A percentile compares a stretch with the other conserved stretches of the same genome.
Conservation (phyloP, 1,139 yeast genomes). For the Blastobotrys aristatus region DNA sequence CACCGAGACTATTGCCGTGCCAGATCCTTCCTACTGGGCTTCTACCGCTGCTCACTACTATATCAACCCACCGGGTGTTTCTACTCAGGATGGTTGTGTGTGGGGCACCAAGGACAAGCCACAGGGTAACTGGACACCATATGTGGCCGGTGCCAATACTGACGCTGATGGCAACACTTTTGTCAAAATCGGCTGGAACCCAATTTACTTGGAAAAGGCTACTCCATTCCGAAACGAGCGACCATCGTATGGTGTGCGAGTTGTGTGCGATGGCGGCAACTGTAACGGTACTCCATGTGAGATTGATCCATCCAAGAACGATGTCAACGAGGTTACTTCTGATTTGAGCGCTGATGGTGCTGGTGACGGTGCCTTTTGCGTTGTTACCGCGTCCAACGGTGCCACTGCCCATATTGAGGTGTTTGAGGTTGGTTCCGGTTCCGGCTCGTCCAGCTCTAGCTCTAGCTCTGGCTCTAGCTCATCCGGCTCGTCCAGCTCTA, state of each 20-base stretch:
- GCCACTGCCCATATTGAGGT: conserved; percentile 70
- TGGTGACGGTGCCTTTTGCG: conserved; percentile 74
- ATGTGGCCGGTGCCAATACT: conserved; percentile 85
- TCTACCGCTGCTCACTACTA: conserved; percentile 81
- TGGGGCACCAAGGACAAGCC: conserved; percentile 74
- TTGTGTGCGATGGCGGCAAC: conserved; percentile 62
- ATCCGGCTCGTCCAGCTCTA: conserved; percentile 13
- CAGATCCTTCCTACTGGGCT: conserved; percentile 60
- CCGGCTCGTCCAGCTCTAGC: conserved; percentile 9
- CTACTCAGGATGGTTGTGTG: conserved; percentile 69
- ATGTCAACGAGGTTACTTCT: conserved; percentile 50
- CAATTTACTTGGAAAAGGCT: conserved; percentile 61
- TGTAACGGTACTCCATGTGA: conserved; percentile 77
- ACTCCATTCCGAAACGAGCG: conserved; percentile 48
- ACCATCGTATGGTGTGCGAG: conserved; percentile 68
- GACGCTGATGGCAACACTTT: conserved; percentile 63
- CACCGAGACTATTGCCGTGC: conserved; percentile 63
- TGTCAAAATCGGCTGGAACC: conserved; percentile 89
- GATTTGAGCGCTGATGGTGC: conserved; percentile 46
- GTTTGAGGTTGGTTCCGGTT: conserved; percentile 39
- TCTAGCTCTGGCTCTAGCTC: conserved; percentile 12
- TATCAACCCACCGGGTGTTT: conserved; percentile 80
- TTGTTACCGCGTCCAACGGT: conserved; percentile 65
- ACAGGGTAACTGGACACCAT: conserved; percentile 88
- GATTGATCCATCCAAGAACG: conserved; percentile 64